Base-by-base conservation (phyloP, 2,329 filamentous ascomycete species). In the Xylaria arbuscula region DNA sequence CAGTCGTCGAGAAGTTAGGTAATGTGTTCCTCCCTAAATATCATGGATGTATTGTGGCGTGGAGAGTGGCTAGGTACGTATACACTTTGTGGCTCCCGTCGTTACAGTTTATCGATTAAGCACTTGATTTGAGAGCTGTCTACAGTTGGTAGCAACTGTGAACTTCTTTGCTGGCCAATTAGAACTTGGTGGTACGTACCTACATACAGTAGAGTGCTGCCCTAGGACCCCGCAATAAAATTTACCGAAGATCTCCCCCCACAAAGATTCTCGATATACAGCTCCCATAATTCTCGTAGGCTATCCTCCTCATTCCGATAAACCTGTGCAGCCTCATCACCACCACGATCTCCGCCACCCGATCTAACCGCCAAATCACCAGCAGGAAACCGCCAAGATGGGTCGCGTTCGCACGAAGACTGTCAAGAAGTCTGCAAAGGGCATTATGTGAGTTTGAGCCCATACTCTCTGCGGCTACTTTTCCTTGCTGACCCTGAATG, bases 351-450 rank as follows among this genome's bases (percentile, higher is more conserved):
- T 60, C 69, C 59, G 63, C 59, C 54, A 48, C 34, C 50, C 48
- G 22, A 34, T 38, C 40, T 64, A 69, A 65, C 62, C 64, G 42
- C 56, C 51, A 68, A 61, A 65, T 40, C 50, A 19, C 19, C 58
- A 55, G 9, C 57, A 68, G 47, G 3, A 66, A 60, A 53, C 34
- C 84, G 86, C 78, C 85, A 89, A 88, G 81, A 90, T 90, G 88
- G 88, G 88, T 89, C 87, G 88, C 83, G 88, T 90, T 82, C 87
- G 88, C 76, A 90, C 88, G 76, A 90, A 90, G 86, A 90, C 88
- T 72, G 87, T 89, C 78, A 89, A 89, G 87, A 89, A 89, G 86
- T 89, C 87, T 89, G 94, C 96, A 88, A 99, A 99, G 93, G 94
- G 98, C 90, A 95, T 98, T 88, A 98, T 99, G 40, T 45, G 15